Percentiles rank a stretch among this genome's conserved stretches.
Conservation (phyloP, 2,329 filamentous ascomycete genomes). For the Pezicula neosporulosa region DNA sequence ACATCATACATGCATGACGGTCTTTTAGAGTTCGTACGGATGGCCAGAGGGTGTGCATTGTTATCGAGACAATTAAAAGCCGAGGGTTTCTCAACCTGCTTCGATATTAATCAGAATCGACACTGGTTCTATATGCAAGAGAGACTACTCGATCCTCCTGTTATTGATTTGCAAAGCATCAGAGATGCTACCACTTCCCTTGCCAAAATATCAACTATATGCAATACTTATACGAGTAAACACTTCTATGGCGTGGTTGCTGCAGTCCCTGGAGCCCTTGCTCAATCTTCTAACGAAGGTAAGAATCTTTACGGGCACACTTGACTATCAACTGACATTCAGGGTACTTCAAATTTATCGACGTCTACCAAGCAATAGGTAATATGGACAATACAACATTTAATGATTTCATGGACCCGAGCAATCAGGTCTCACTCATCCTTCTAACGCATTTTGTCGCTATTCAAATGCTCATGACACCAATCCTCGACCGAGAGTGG, state of each 20-base stretch:
- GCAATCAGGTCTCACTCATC: constrained; percentile 37
- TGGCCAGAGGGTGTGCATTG: constrained; percentile 54
- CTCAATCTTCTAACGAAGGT: neutral
- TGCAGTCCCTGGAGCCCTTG: constrained; percentile 5
- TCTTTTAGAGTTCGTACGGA: constrained; percentile 57
- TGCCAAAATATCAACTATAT: constrained; percentile 39
- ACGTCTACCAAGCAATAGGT: constrained; percentile 37
- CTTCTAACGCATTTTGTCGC: constrained; percentile 44
- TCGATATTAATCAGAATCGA: constrained; percentile 39
- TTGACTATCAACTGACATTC: constrained; percentile 2
- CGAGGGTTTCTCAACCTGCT: constrained; percentile 47
- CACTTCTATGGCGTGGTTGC: constrained; percentile 43
- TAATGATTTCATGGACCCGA: constrained; percentile 36
- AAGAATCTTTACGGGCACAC: constrained; percentile 4
- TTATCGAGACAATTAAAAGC: constrained; percentile 51
- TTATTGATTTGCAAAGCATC: constrained; percentile 41
- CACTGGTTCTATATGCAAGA: constrained; percentile 40
- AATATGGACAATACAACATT: constrained; percentile 37
- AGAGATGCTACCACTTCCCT: constrained; percentile 45
- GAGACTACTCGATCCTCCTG: constrained; percentile 41
- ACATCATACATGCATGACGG: constrained; percentile 55
- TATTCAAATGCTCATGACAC: constrained; percentile 39
- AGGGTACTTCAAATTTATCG: constrained; percentile 38
- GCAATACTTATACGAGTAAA: constrained; percentile 35
- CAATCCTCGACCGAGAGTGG: constrained; percentile 30